A percentile compares a stretch with the other conserved stretches of the same genome.
Evolutionary conservation across 352 stramenopile species (phyloP).

Genomic region (Globisporangium perplexum): DNA sequence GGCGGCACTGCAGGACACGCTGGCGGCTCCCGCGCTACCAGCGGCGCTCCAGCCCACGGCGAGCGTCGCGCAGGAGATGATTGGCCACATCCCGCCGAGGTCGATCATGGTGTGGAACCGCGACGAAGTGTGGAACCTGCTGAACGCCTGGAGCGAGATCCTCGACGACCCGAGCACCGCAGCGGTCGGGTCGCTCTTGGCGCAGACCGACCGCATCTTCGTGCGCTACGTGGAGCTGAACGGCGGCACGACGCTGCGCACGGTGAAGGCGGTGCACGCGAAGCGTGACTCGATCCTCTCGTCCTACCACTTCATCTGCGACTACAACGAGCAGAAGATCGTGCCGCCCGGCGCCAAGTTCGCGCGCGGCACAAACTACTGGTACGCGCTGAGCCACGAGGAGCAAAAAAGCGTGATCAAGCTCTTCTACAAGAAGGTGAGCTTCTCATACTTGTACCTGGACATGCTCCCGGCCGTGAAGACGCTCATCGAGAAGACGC

Average conservation of each 20-base stretch:
- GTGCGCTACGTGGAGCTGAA: constrained; percentile 3
- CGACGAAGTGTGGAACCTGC: constrained; percentile 7
- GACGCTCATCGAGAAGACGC: constrained; percentile 5
- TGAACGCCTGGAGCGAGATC: constrained; percentile 5
- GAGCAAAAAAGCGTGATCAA: constrained; percentile 10
- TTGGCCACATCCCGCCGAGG: not conserved
- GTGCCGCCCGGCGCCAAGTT: not conserved
- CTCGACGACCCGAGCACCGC: constrained; percentile 1
- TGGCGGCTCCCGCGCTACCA: not conserved
- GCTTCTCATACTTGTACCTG: constrained; percentile 12
- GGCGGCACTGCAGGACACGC: not conserved
- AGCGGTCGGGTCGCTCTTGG: constrained; percentile 1
- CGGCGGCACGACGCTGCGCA: constrained; percentile 1
- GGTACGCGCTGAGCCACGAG: constrained; percentile 8
- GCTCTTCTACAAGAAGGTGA: constrained; percentile 8
- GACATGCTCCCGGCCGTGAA: constrained; percentile 10
- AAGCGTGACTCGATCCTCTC: constrained; percentile 11
- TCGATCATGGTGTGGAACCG: constrained; percentile 7
- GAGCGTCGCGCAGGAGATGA: not conserved
- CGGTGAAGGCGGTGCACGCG: constrained; percentile 10
- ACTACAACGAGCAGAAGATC: constrained; percentile 8
- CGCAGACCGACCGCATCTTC: constrained; percentile 9
- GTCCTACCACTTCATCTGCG: constrained; percentile 10
- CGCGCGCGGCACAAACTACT: constrained; percentile 2
- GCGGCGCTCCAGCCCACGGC: not conserved